Evolutionary conservation across 192 early-diverging fungal genomes (phyloP).

Genomic region (Coemansia sp.): DNA sequence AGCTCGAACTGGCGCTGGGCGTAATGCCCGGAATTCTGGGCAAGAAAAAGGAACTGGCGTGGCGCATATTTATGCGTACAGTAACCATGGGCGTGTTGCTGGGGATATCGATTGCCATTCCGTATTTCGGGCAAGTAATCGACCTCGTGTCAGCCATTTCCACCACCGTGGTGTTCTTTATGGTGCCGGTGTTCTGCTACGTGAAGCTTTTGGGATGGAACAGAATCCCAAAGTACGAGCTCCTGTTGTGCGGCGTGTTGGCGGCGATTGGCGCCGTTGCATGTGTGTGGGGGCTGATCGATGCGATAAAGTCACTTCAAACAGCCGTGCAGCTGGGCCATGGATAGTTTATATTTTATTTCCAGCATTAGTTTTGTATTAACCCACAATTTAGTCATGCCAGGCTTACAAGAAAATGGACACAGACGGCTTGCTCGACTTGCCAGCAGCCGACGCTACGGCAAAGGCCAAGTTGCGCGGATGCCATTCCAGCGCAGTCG

Average conservation of each 20-base stretch:
- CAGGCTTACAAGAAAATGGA: constrained; percentile 14
- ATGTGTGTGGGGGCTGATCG: constrained; percentile 50
- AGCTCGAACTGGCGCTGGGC: constrained; percentile 68
- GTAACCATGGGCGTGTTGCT: constrained; percentile 61
- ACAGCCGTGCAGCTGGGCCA: constrained; percentile 15
- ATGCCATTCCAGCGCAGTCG: constrained; percentile 43
- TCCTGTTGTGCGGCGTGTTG: constrained; percentile 31
- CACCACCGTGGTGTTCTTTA: constrained; percentile 79
- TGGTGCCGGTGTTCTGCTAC: constrained; percentile 79
- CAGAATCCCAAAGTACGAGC: constrained; percentile 42
- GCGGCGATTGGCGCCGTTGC: constrained; percentile 36
- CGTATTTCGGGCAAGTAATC: constrained; percentile 81
- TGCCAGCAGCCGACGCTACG: constrained; percentile 25
- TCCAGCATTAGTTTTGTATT: too few species aligned
- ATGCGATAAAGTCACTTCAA: constrained; percentile 39
- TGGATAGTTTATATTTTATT: too few species aligned
- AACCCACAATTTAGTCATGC: too few species aligned
- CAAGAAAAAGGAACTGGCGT: constrained; percentile 55
- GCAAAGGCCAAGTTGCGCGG: constrained; percentile 46
- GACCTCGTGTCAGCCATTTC: constrained; percentile 77
- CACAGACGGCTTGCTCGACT: constrained; percentile 16
- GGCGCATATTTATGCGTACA: constrained; percentile 60
- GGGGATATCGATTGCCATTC: constrained; percentile 68
- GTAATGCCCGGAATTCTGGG: constrained; percentile 60
- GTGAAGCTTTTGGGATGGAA: constrained; percentile 70